Evolutionary conservation across 129 eudicot species (phyloP).

Genomic region (Flaveria brownii): DNA sequence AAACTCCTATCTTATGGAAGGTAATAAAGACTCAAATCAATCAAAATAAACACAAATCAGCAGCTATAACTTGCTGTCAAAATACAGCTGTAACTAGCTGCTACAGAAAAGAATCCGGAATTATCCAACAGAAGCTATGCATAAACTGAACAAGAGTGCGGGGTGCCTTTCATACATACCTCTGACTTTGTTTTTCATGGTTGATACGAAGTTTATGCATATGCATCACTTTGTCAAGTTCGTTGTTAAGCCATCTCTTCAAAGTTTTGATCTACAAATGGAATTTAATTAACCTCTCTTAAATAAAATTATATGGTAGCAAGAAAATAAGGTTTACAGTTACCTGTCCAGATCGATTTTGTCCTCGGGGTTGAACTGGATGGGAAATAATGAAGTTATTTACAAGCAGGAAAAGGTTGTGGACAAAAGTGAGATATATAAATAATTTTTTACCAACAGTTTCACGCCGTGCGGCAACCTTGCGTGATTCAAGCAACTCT

Average conservation of each 20-base stretch:
- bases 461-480: slow-evolving; percentile 52
- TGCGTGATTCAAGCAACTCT: slow-evolving; percentile 69
- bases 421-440: slow-evolving; percentile 12
- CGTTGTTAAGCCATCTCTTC: slow-evolving; percentile 89
- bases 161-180: slow-evolving; percentile 51
- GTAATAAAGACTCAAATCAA: too few species aligned
- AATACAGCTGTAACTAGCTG: too few species aligned
- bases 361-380: slow-evolving; percentile 60
- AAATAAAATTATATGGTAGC: slow-evolving; percentile 2
- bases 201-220: slow-evolving; percentile 80
- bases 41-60: too few species aligned
- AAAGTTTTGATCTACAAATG: slow-evolving; percentile 60
- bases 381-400: slow-evolving; percentile 17
- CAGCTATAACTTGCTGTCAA: too few species aligned
- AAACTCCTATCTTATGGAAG: too few species aligned
- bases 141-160: slow-evolving; percentile 1
- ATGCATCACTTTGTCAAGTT: slow-evolving; percentile 81
- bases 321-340: slow-evolving; percentile 19
- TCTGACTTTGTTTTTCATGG: slow-evolving; percentile 79
- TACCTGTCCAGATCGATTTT: slow-evolving; percentile 73
- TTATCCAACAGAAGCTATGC: too few species aligned
- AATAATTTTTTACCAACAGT: slow-evolving; percentile 48
- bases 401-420: slow-evolving; percentile 9
- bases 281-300: slow-evolving; percentile 15
- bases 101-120: too few species aligned